Evolutionary conservation across 73 alveolate species (phyloP).

Genomic region (Paramecium sonneborni): DNA sequence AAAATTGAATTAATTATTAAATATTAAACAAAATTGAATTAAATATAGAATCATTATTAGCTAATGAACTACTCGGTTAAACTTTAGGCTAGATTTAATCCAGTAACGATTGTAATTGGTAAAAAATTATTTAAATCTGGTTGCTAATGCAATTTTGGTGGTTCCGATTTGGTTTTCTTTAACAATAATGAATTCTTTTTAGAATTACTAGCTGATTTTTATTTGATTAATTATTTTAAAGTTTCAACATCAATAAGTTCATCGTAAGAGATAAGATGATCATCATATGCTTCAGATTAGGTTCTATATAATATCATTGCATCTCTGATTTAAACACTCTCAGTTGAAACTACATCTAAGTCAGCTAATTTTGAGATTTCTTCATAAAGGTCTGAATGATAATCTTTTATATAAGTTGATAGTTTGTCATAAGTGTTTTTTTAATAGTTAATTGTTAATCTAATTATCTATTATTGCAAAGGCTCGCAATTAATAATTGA

Average conservation of each 20-base stretch:
- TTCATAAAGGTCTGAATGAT: neutral
- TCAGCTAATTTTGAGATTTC: constrained; percentile 18
- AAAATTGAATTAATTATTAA: too few species aligned
- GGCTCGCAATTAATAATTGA: constrained; percentile 5
- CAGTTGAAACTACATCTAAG: neutral
- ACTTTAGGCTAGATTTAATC: constrained; percentile 11
- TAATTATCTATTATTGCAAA: neutral
- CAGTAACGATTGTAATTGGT: constrained; percentile 24
- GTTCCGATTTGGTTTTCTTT: neutral
- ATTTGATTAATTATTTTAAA: neutral
- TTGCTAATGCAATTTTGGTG: neutral
- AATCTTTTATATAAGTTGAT: neutral
- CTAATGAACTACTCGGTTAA: neutral
- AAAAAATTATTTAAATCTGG: neutral
- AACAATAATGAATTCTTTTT: neutral
- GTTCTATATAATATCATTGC: neutral
- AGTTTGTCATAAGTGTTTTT: neutral
- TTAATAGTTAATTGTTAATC: constrained; percentile 7
- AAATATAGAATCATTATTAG: constrained; percentile 5
- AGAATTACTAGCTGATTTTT: neutral
- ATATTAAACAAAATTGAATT: neutral
- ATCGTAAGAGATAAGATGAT: neutral
- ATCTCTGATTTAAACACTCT: constrained; percentile 8
- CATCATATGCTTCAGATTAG: neutral
- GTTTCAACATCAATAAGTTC: neutral